Evolutionary conservation across 163 green algal genomes (phyloP).

Genomic region (Scenedesmus sp.): DNA sequence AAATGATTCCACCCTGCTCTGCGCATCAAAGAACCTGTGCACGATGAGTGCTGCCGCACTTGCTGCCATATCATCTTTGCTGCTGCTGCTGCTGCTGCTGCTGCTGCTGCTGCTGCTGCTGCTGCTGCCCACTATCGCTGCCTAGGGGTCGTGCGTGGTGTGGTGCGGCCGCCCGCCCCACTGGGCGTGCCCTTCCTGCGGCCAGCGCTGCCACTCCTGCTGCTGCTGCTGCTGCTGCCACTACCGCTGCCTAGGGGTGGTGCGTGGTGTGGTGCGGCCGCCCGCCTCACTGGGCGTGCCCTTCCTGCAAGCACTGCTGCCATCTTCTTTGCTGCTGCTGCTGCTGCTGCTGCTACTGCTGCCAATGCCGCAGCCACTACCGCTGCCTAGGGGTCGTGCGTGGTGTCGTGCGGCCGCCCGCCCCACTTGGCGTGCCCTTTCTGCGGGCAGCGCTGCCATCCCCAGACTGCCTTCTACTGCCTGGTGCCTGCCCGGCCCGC

Average conservation of each 20-base stretch:
- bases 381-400: background rate
- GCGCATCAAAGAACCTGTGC: too few species aligned
- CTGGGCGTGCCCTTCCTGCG: background rate
- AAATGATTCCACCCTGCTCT: too few species aligned
- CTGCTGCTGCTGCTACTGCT: background rate
- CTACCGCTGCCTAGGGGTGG: background rate
- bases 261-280: background rate
- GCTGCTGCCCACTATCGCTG: background rate
- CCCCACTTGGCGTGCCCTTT: background rate
- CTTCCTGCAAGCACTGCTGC: background rate
- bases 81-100: background rate
- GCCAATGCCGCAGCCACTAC: background rate
- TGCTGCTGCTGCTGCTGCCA: background rate
- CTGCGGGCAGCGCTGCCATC: conserved; percentile 1
- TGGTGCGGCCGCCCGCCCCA: background rate
- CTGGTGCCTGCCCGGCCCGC: conserved; percentile 8
- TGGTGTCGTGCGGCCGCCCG: conserved; percentile 11
- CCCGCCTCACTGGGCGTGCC: background rate
- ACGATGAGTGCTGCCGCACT: too few species aligned
- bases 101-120: background rate
- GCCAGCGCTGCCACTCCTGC: background rate
- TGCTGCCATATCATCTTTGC: background rate
- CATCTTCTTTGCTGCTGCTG: background rate
- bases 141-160: background rate
- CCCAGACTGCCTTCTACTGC: conserved; percentile 36